Conservation (phyloP, 208 protist genomes). For the Acanthamoeba comandoni region DNA sequence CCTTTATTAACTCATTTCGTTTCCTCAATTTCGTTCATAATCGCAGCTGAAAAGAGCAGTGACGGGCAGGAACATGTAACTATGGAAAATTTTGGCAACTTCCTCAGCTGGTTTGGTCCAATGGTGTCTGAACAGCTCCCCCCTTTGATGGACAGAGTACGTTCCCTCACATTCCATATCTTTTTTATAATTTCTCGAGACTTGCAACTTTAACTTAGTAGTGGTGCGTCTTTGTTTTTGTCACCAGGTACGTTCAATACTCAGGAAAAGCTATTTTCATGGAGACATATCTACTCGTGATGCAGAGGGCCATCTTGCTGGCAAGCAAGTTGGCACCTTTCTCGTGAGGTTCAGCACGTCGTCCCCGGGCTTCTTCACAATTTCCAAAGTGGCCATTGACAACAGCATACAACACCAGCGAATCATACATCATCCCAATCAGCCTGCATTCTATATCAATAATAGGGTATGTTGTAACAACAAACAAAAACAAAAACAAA, state of each 20-base stretch:
- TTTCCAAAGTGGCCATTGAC: conserved; percentile 82
- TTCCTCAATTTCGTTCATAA: conserved; percentile 23
- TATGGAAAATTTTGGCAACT: conserved; percentile 83
- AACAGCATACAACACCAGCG: conserved; percentile 81
- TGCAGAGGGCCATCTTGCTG: conserved; percentile 75
- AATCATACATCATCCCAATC: conserved; percentile 75
- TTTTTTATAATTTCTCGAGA: not conserved
- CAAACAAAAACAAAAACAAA: too few relatives aligned
- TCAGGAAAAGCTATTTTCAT: conserved; percentile 83
- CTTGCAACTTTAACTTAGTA: not conserved
- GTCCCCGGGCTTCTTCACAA: conserved; percentile 80
- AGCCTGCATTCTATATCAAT: conserved; percentile 70
- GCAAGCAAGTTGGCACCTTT: conserved; percentile 84
- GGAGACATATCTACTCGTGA: conserved; percentile 83
- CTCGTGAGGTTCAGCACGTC: conserved; percentile 82
- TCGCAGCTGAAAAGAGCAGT: conserved; percentile 40
- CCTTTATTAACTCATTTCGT: too few relatives aligned
- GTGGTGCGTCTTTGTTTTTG: not conserved
- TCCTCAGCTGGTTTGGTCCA: conserved; percentile 83
- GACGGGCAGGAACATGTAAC: conserved; percentile 68
- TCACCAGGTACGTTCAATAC: conserved; percentile 64
- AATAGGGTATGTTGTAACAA: conserved; percentile 54
- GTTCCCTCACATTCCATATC: conserved; percentile 29
- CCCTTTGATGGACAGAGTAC: conserved; percentile 78
- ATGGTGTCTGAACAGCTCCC: conserved; percentile 74